Percentiles rank a stretch among this genome's conserved stretches.
Conservation (phyloP, 2,329 filamentous ascomycete species). For the Hypoxylon sp. region DNA sequence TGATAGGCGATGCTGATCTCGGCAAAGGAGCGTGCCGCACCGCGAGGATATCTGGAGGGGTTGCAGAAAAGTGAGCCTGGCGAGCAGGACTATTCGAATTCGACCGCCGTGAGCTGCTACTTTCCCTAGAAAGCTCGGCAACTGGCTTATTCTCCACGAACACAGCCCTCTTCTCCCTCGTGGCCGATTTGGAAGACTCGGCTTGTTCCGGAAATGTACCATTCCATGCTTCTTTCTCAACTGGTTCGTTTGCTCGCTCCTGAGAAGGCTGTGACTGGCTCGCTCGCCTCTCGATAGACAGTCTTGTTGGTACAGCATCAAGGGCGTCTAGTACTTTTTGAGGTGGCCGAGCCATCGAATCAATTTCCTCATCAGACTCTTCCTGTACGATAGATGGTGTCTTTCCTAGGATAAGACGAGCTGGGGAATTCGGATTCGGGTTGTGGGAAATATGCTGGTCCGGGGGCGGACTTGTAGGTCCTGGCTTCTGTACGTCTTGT, state of each 20-base stretch:
- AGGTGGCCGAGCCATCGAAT: slow-evolving; percentile 16
- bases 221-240: slow-evolving; percentile 5
- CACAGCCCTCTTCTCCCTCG: slow-evolving; percentile 23
- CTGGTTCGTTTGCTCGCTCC: slow-evolving; percentile 9
- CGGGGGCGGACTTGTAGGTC: slow-evolving; percentile 1
- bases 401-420: slow-evolving; percentile 41
- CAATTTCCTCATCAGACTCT: slow-evolving; percentile 50
- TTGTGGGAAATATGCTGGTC: background rate
- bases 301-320: slow-evolving; percentile 49
- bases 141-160: slow-evolving; percentile 39
- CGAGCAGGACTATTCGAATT: slow-evolving; percentile 70
- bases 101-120: slow-evolving; percentile 44
- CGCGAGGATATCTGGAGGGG: slow-evolving; percentile 59
- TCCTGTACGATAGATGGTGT: slow-evolving; percentile 58
- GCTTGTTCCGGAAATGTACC: slow-evolving; percentile 1
- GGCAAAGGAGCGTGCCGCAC: slow-evolving; percentile 73
- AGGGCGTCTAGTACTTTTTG: slow-evolving; percentile 42
- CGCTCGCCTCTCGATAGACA: slow-evolving; percentile 38
- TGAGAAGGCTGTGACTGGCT: slow-evolving; percentile 20
- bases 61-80: slow-evolving; percentile 70
- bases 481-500: background rate
- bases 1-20: slow-evolving; percentile 76
- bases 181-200: slow-evolving; percentile 19
- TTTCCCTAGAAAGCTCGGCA: slow-evolving; percentile 33
- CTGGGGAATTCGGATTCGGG: background rate